These are phyloP conservation scores for Alternaria metachromatica DNA, from an alignment of 2,329 filamentous ascomycete species.

Conservation along the genomic window DNA sequence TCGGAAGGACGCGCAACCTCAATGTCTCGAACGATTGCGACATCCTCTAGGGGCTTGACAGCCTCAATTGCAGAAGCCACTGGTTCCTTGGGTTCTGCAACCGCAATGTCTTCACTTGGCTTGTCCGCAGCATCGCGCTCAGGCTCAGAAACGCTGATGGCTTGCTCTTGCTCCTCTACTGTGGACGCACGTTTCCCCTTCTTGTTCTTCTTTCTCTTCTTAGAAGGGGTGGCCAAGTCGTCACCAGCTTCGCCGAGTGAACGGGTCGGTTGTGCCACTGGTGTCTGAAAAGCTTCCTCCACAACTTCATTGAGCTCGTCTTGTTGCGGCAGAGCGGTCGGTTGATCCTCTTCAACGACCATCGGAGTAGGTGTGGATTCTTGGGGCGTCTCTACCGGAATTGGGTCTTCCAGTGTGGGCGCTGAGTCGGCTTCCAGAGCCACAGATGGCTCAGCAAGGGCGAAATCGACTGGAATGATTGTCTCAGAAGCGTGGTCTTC, in stretches of 20 bases:
- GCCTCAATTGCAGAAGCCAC: not conserved
- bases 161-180: conserved; percentile 18
- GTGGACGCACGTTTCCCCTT: conserved; percentile 28
- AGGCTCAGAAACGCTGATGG: conserved; percentile 3
- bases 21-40: not conserved
- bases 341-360: not conserved
- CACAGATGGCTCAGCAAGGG: not conserved
- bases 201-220: conserved; percentile 36
- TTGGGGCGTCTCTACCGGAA: not conserved
- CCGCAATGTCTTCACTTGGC: not conserved
- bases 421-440: not conserved
- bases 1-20: not conserved
- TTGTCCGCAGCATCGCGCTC: not conserved
- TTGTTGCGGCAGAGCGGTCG: not conserved
- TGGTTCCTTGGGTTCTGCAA: not conserved
- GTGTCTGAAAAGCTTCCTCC: not conserved
- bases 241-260: conserved; percentile 6
- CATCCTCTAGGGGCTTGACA: not conserved
- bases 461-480: not conserved
- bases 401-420: not conserved
- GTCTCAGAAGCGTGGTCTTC: conserved; percentile 16
- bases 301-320: not conserved
- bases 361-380: not conserved
- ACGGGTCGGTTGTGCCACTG: not conserved
- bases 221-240: conserved; percentile 13